Evolutionary conservation across 768 basidiomycete genomes (phyloP).

Genomic region (Symmetrospora coprosmae): DNA sequence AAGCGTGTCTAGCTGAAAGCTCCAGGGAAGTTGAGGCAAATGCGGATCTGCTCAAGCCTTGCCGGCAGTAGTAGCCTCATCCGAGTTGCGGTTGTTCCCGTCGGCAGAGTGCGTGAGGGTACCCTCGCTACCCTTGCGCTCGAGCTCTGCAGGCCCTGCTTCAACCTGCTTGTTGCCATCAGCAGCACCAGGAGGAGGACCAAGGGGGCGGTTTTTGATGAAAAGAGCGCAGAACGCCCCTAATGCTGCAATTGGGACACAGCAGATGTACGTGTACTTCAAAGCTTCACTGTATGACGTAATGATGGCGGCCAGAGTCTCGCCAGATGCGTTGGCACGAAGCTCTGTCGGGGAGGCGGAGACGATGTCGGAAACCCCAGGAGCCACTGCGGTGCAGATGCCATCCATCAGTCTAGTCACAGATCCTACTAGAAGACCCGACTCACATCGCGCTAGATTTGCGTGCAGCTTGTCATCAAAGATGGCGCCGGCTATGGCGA

Average conservation of each 20-base stretch:
- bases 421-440: background rate
- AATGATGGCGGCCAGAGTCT: background rate
- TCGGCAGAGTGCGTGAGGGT: too few species aligned
- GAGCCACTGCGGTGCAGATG: background rate
- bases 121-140: too few species aligned
- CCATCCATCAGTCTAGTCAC: background rate
- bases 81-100: too few species aligned
- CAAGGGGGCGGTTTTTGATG: conserved; percentile 18
- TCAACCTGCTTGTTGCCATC: too few species aligned
- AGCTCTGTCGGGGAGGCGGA: conserved; percentile 8
- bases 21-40: too few species aligned
- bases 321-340: background rate
- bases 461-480: conserved; percentile 25
- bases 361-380: background rate
- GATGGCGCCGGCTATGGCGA: conserved; percentile 37
- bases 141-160: too few species aligned
- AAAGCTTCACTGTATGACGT: background rate
- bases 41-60: too few species aligned
- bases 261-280: background rate
- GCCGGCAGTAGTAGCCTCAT: too few species aligned
- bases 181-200: too few species aligned
- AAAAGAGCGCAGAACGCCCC: background rate
- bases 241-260: background rate
- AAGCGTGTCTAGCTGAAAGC: too few species aligned
- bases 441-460: conserved; percentile 7